A percentile compares a stretch with the other conserved stretches of the same genome.
These are phyloP conservation scores for Exophiala viscosa DNA, from an alignment of 2,329 filamentous ascomycete species.

Conservation along the genomic window DNA sequence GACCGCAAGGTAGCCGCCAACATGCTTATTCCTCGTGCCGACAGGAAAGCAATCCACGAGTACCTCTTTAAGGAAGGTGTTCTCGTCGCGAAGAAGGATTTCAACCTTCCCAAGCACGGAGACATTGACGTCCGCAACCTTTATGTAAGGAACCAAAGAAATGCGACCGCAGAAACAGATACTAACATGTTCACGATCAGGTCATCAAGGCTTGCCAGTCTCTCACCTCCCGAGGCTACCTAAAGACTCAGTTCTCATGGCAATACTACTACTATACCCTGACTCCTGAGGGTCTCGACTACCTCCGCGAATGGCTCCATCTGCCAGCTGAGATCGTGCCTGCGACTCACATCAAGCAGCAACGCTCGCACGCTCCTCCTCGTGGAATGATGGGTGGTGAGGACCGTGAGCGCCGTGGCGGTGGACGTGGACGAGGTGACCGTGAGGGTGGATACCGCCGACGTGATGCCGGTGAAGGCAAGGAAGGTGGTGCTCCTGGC, in stretches of 20 bases:
- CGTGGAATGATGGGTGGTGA: constrained; percentile 93
- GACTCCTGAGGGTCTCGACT: constrained; percentile 98
- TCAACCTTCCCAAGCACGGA: constrained; percentile 93
- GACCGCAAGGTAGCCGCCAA: background rate
- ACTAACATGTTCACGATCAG: constrained; percentile 33
- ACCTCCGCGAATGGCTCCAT: constrained; percentile 99
- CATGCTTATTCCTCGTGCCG: constrained; percentile 99
- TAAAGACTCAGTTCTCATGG: constrained; percentile 99
- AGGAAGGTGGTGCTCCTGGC: constrained; percentile 88
- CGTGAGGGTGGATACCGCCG: constrained; percentile 89
- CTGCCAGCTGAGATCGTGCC: constrained; percentile 99
- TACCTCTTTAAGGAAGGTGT: constrained; percentile 93
- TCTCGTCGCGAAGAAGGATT: constrained; percentile 99
- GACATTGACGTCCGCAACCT: constrained; percentile 99
- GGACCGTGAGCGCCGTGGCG: constrained; percentile 78
- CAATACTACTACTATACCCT: constrained; percentile 99
- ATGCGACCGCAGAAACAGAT: background rate
- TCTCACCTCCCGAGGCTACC: constrained; percentile 92
- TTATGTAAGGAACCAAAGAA: constrained; percentile 56
- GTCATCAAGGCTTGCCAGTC: constrained; percentile 99
- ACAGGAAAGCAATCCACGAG: constrained; percentile 99
- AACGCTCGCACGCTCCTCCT: constrained; percentile 95
- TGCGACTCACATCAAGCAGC: constrained; percentile 99
- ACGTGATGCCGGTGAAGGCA: constrained; percentile 78
- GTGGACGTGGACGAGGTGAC: constrained; percentile 77